Evolutionary conservation across 192 early-diverging fungal genomes (phyloP).

Genomic region (Dissophora ornata): DNA sequence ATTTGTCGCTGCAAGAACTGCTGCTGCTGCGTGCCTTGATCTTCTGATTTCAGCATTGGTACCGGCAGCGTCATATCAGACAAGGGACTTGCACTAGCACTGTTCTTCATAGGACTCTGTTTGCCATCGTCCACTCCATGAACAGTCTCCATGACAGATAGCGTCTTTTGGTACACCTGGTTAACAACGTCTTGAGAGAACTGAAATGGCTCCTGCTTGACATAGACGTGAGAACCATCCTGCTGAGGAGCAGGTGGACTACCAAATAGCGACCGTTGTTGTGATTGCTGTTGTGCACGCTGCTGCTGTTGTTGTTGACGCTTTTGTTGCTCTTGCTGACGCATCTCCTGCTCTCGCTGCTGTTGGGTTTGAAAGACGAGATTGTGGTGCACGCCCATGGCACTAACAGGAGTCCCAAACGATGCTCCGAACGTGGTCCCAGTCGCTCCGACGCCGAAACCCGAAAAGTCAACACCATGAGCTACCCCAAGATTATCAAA

Average conservation of each 20-base stretch:
- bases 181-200: slow-evolving; percentile 50
- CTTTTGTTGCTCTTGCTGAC: slow-evolving; percentile 6
- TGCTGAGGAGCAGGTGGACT: background rate
- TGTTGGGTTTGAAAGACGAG: slow-evolving; percentile 40
- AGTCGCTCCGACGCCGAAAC: slow-evolving; percentile 47
- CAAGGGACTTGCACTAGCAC: slow-evolving; percentile 28
- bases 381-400: slow-evolving; percentile 15
- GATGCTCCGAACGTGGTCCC: slow-evolving; percentile 19
- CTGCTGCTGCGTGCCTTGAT: slow-evolving; percentile 16
- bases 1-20: slow-evolving; percentile 25
- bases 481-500: slow-evolving; percentile 28
- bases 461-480: slow-evolving; percentile 47
- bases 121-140: slow-evolving; percentile 1
- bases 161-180: slow-evolving; percentile 51
- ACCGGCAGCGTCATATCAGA: slow-evolving; percentile 43
- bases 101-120: slow-evolving; percentile 10
- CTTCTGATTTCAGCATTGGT: slow-evolving; percentile 26
- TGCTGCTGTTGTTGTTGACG: slow-evolving; percentile 43
- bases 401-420: slow-evolving; percentile 23
- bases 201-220: slow-evolving; percentile 52
- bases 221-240: slow-evolving; percentile 19
- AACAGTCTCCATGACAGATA: slow-evolving; percentile 36
- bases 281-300: slow-evolving; percentile 22
- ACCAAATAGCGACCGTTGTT: slow-evolving; percentile 14
- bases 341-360: slow-evolving; percentile 26